phyloP scores from a whole-genome alignment of 1,139 yeast genomes.

The Sporopachydermia cereana region DNA sequence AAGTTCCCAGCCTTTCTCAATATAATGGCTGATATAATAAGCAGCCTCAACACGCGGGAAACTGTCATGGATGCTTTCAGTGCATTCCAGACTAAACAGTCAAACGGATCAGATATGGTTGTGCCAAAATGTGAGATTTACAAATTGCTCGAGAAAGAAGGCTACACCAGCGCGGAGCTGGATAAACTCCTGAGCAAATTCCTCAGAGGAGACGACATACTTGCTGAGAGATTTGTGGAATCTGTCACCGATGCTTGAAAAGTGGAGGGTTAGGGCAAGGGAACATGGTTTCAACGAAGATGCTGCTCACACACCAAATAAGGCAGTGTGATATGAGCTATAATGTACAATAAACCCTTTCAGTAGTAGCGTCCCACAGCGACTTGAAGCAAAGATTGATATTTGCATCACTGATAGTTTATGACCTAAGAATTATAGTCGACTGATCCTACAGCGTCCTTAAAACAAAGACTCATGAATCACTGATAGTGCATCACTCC shows the following conservation, averaged over 20 bases:
- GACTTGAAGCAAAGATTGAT: too few relatives aligned
- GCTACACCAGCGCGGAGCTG: slow-evolving; percentile 42
- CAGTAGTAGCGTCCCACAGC: too few relatives aligned
- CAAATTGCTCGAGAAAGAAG: slow-evolving; percentile 31
- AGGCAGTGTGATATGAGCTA: too few relatives aligned
- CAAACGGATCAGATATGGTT: slow-evolving; percentile 5
- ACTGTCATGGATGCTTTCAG: slow-evolving; percentile 55
- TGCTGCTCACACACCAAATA: too few relatives aligned
- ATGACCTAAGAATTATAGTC: too few relatives aligned
- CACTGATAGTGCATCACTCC: too few relatives aligned
- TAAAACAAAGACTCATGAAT: too few relatives aligned
- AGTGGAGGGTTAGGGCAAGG: too few relatives aligned
- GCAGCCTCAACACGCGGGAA: slow-evolving; percentile 44
- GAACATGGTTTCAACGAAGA: too few relatives aligned
- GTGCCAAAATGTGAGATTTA: slow-evolving; percentile 26
- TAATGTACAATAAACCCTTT: too few relatives aligned
- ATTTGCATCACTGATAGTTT: too few relatives aligned
- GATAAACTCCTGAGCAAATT: slow-evolving; percentile 45
- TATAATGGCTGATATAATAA: slow-evolving; percentile 49
- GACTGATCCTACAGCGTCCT: too few relatives aligned
- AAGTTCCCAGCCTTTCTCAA: slow-evolving; percentile 64
- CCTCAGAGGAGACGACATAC: slow-evolving; percentile 39
- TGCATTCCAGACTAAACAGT: slow-evolving; percentile 38
- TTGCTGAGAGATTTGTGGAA: slow-evolving; percentile 54
- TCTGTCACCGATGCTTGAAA: slow-evolving; percentile 26